Evolutionary conservation across 148 eudicot genomes (phyloP).

Genomic region (Rhododendron simsii): DNA sequence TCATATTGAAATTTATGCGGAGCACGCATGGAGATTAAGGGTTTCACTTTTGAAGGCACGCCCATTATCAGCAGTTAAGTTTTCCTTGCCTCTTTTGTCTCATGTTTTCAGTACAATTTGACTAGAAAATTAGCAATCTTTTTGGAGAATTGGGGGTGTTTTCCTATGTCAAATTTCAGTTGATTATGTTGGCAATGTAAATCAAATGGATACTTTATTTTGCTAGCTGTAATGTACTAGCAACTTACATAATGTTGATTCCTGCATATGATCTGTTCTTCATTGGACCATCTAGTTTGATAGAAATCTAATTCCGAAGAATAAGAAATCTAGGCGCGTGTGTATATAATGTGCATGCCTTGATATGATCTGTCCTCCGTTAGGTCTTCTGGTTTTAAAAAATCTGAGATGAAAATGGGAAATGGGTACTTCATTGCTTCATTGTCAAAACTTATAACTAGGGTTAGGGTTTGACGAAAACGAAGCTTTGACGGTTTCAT

Average conservation of each 20-base stretch:
- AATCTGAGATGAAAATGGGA: neutral
- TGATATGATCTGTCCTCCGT: neutral
- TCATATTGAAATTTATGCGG: neutral
- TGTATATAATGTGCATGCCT: neutral
- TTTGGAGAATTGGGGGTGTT: neutral
- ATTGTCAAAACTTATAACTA: neutral
- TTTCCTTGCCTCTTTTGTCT: neutral
- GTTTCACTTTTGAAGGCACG: slow-evolving; percentile 1
- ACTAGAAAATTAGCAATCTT: neutral
- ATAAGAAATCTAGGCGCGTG: neutral
- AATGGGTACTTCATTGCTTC: neutral
- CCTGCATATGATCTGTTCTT: neutral
- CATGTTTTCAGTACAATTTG: neutral
- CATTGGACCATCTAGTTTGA: neutral
- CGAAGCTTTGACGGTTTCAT: neutral
- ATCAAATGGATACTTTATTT: neutral
- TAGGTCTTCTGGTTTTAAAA: neutral
- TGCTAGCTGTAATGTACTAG: neutral
- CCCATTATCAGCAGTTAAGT: slow-evolving; percentile 10
- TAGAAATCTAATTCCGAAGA: neutral
- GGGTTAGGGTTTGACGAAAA: slow-evolving; percentile 31
- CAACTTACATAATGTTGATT: neutral
- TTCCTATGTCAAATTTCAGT: neutral
- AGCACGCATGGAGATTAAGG: neutral
- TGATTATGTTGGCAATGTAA: neutral